Conservation (phyloP, 2,329 filamentous ascomycete genomes). For the Cyclaneusma minus region DNA sequence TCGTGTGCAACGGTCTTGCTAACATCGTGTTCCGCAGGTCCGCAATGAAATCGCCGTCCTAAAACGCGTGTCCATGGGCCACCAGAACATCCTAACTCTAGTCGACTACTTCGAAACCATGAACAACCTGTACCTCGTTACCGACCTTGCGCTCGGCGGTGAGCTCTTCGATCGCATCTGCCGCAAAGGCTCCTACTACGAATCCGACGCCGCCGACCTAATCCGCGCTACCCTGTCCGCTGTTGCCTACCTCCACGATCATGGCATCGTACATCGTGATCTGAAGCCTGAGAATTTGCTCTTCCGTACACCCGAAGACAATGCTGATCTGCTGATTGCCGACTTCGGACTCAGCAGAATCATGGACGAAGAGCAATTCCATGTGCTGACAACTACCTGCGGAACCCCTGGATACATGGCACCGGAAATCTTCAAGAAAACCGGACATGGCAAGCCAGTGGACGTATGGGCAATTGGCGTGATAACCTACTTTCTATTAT, state of each 20-base stretch:
- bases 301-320: slow-evolving; percentile 94
- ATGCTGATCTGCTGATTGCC: slow-evolving; percentile 89
- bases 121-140: slow-evolving; percentile 98
- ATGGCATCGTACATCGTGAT: slow-evolving; percentile 96
- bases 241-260: slow-evolving; percentile 96
- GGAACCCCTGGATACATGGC: slow-evolving; percentile 99
- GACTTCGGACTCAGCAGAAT: slow-evolving; percentile 93
- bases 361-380: slow-evolving; percentile 98
- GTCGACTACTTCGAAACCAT: slow-evolving; percentile 99
- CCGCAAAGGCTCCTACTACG: slow-evolving; percentile 95
- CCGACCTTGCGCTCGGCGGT: slow-evolving; percentile 86
- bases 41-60: slow-evolving; percentile 96
- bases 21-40: slow-evolving; percentile 37
- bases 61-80: slow-evolving; percentile 97
- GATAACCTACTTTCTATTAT: slow-evolving; percentile 96
- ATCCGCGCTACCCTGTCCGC: slow-evolving; percentile 90
- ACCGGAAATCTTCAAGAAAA: slow-evolving; percentile 98
- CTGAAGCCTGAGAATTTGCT: slow-evolving; percentile 95
- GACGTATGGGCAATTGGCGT: slow-evolving; percentile 98
- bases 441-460: slow-evolving; percentile 91
- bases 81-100: slow-evolving; percentile 92
- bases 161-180: slow-evolving; percentile 98
- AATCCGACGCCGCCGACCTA: slow-evolving; percentile 88
- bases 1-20: slow-evolving; percentile 1
- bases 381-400: slow-evolving; percentile 93